Percentiles rank a stretch among this genome's conserved stretches.
Conservation (phyloP, 164 flowering plant species). For the Stephania cephalantha region DNA sequence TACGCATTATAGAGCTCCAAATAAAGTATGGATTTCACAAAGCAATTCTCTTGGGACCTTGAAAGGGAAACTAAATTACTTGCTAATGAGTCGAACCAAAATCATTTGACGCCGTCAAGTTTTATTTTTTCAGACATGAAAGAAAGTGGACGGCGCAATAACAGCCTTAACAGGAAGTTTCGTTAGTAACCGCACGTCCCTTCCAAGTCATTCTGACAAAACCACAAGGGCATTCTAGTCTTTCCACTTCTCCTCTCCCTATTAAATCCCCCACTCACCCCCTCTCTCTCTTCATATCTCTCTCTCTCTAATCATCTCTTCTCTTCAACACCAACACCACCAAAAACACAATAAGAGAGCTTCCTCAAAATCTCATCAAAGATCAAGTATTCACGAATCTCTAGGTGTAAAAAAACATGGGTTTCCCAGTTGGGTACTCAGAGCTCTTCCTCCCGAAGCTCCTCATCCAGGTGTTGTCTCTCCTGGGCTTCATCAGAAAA, state of each 20-base stretch:
- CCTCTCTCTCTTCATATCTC: neutral
- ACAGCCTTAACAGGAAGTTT: neutral
- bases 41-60: no score
- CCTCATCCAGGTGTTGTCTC: constrained; percentile 45
- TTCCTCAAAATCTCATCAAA: neutral
- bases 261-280: neutral
- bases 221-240: constrained; percentile 11
- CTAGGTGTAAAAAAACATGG: constrained; percentile 37
- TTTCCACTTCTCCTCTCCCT: constrained; percentile 5
- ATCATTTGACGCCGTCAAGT: neutral
- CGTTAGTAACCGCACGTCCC: constrained; percentile 7
- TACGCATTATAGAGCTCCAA: no score
- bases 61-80: no score
- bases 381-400: neutral
- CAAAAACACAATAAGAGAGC: neutral
- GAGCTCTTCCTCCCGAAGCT: constrained; percentile 68
- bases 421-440: constrained; percentile 83
- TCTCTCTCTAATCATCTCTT: neutral
- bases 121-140: neutral
- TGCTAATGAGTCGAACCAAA: neutral
- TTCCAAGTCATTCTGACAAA: constrained; percentile 12
- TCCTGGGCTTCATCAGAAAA: constrained; percentile 47
- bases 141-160: neutral
- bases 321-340: neutral
- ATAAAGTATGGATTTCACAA: no score